Evolutionary conservation across 2,329 filamentous ascomycete species (phyloP), one percentile per base, ranked within the genome.

Genomic region (Claviceps digitariae): DNA sequence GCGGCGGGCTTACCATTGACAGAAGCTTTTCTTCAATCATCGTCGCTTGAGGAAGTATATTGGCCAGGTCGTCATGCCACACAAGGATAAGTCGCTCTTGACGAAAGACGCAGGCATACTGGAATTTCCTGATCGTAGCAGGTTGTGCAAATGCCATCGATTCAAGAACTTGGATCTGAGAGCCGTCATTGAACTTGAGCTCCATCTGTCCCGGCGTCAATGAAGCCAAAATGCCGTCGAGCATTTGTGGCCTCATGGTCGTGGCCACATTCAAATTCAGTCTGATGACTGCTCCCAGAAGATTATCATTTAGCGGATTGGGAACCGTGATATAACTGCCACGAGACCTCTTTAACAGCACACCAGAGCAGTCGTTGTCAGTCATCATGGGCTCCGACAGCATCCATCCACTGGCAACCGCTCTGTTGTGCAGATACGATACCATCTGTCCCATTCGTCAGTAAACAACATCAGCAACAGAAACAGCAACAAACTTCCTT

Each of bases 201-300:
- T 74, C 72, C 0, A 64, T 69, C 52, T 75, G 71, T 36, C 64
- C 63, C 7, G 67, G 64, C 8, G 67, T 55, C 25, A 76, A 56
- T 0, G 65, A 65, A n/a, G 66, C 62, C 55, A 75, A 66, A 38
- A 76, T 70, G 17, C 69, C 70, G 21, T 70, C 66, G 29, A 72
- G 72, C 53, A 73, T 72, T 47, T 74, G 67, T 1, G 72, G 72
- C 10, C 68, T 70, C 70, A 77, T 74, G 10, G 74, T 76, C 54
- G 76, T 66, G 15, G 72, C 73, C 36, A 75, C 72, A 17, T 67
- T 64, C 21, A 72, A 65, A 56, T 75, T 74, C 53, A 76, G 66
- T 51, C 67, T 67, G 51, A 69, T 67, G 7, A 74, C 68, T 8
- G 73, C 71, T 4, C 61, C 67, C 12, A 73, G 58, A 9, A 76